A percentile compares a stretch with the other conserved stretches of the same genome.
Evolutionary conservation across 192 early-diverging fungal genomes (phyloP).

Genomic region (Obelidium mucronatum): DNA sequence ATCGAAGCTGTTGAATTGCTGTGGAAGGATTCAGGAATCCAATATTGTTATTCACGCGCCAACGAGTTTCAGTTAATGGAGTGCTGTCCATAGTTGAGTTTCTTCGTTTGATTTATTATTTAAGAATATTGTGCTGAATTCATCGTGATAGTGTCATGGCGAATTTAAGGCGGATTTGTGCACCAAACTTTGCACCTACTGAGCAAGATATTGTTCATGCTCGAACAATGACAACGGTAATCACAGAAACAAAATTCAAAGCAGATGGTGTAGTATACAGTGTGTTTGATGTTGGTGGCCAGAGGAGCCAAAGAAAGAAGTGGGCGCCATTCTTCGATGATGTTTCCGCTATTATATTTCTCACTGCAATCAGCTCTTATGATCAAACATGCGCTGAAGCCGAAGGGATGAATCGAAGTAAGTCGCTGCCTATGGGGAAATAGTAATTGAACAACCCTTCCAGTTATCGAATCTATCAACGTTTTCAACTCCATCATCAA

Average conservation of each 20-base stretch:
- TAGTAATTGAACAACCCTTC: neutral
- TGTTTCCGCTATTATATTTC: constrained; percentile 64
- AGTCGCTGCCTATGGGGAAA: neutral
- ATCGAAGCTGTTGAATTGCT: constrained; percentile 33
- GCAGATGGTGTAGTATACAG: neutral
- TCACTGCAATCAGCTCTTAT: constrained; percentile 61
- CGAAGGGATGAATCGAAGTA: constrained; percentile 50
- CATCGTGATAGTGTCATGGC: constrained; percentile 37
- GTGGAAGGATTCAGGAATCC: constrained; percentile 52
- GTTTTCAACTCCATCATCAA: constrained; percentile 55
- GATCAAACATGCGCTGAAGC: constrained; percentile 64
- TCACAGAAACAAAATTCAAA: constrained; percentile 2
- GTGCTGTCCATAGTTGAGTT: constrained; percentile 50
- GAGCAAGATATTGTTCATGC: constrained; percentile 74
- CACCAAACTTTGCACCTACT: constrained; percentile 62
- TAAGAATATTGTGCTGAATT: too few species aligned
- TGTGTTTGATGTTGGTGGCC: constrained; percentile 68
- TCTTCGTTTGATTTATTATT: neutral
- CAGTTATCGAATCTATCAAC: constrained; percentile 52
- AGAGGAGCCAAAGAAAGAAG: constrained; percentile 59
- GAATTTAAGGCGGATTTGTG: constrained; percentile 52
- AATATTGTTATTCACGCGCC: constrained; percentile 41
- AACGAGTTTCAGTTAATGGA: constrained; percentile 56
- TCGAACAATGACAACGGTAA: neutral
- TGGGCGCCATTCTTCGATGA: constrained; percentile 70